Base-by-base conservation (phyloP, 1,139 yeast genomes). In the Arxiozyma telluris region DNA sequence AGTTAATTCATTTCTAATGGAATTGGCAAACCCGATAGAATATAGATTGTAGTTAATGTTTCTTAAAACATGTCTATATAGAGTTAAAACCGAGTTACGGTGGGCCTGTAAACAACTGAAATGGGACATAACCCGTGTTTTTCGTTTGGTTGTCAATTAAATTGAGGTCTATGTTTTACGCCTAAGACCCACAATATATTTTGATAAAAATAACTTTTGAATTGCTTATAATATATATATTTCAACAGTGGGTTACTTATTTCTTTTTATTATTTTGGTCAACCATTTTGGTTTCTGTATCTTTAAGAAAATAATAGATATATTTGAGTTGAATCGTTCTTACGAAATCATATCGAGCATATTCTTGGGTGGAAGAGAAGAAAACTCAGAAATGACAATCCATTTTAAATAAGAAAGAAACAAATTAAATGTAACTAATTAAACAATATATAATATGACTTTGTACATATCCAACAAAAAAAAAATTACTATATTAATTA, bases 61-160 rank as follows among this genome's bases (percentile, higher is more conserved):
- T 42, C 68, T 52, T 39, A 65, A 47, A n/a, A 63, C 58, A 45
- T 59, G 56, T 12, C 68, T 58, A 51, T 63, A 66, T 53, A 65
- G 54, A 5, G 51, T 52, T 21, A 64, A 50, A 17, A 65, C 68
- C 54, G 64, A 61, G 11, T 39, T 42, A 41, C 57, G 57, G 47
- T 66, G 69, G 11, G 53, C 58, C 27, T 52, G 59, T 39, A 62
- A 67, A 62, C 53, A 64, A 64, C 44, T 70, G 60, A 52, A 72
- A 65, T 49, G 77, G 71, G 43, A 38, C 30, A 48, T 49, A 64
- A 62, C 58, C 73, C 75, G 34, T 72, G n/a, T 8, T 34, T 15
- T 34, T 6, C n/a, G 2, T 34, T 34, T 34, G 17, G 7, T 15
- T 27, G 47, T 45, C 47, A 45, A 18, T 30, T 7, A n/a, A 25